Evolutionary conservation across 179 eudicot genomes (phyloP).

Genomic region (Beta lomatogona): DNA sequence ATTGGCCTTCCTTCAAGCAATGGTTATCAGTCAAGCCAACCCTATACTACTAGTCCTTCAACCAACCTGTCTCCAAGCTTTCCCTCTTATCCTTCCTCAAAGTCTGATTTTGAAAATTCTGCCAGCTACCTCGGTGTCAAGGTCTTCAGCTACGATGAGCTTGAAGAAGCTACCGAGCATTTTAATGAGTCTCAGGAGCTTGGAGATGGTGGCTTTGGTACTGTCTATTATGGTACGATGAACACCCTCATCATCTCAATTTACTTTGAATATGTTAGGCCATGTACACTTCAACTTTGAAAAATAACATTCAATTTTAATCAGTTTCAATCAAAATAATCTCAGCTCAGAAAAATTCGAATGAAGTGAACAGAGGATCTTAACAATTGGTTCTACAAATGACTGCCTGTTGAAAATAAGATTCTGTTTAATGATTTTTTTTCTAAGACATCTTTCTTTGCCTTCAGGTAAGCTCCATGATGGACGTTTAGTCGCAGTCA

Average conservation of each 20-base stretch:
- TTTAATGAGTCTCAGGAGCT: constrained; percentile 46
- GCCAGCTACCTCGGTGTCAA: constrained; percentile 49
- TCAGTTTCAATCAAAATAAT: too few species aligned
- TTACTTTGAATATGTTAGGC: background rate
- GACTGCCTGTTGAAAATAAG: too few species aligned
- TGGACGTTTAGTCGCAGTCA: constrained; percentile 47
- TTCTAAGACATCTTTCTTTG: background rate
- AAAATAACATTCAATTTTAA: too few species aligned
- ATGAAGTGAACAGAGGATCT: too few species aligned
- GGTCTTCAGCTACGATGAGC: constrained; percentile 41
- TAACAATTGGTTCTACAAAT: too few species aligned
- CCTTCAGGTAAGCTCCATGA: constrained; percentile 43
- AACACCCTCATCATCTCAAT: background rate
- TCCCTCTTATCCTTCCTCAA: constrained; percentile 52
- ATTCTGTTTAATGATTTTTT: background rate
- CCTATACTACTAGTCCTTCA: constrained; percentile 40
- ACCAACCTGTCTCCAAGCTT: constrained; percentile 41
- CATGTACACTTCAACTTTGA: too few species aligned
- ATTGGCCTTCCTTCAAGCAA: constrained; percentile 29
- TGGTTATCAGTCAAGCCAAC: constrained; percentile 32
- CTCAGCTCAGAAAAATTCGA: too few species aligned
- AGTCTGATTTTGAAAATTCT: constrained; percentile 33
- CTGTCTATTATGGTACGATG: constrained; percentile 45
- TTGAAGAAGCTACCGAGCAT: constrained; percentile 44
- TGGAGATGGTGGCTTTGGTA: constrained; percentile 57